phyloP scores from a whole-genome alignment of 2,329 filamentous ascomycete species.

The Coniochaeta hoffmannii region DNA sequence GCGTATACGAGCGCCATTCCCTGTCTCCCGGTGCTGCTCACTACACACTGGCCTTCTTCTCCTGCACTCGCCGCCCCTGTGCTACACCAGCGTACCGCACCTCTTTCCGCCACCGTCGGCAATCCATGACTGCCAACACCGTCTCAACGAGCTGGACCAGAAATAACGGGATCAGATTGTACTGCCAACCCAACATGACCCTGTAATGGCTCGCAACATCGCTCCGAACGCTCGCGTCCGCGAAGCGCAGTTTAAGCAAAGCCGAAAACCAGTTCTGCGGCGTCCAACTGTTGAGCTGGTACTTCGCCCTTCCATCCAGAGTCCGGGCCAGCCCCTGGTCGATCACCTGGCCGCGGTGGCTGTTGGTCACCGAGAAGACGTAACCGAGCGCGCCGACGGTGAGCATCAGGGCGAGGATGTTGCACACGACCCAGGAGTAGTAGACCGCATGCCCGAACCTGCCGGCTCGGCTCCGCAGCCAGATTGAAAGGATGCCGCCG shows the following conservation, averaged over 20 bases:
- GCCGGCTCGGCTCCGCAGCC: constrained; percentile 17
- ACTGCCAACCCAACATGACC: constrained; percentile 1
- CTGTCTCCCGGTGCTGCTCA: no score
- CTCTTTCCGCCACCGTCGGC: not conserved
- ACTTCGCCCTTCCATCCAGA: constrained; percentile 14
- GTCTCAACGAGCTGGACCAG: constrained; percentile 13
- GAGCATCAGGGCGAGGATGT: constrained; percentile 26
- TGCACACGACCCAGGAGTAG: constrained; percentile 25
- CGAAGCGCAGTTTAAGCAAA: constrained; percentile 22
- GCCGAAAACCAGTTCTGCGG: constrained; percentile 31
- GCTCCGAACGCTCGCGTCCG: constrained; percentile 6
- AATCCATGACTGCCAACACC: constrained; percentile 6
- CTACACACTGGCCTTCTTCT: not conserved
- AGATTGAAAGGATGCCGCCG: constrained; percentile 23
- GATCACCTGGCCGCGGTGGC: constrained; percentile 22
- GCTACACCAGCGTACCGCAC: not conserved
- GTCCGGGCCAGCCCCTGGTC: constrained; percentile 18
- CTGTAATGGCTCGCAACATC: not conserved
- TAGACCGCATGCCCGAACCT: constrained; percentile 15
- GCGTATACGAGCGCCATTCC: no score
- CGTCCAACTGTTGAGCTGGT: constrained; percentile 26
- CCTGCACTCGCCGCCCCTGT: not conserved
- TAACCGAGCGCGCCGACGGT: constrained; percentile 28
- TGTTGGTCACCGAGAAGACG: constrained; percentile 24
- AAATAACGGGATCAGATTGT: constrained; percentile 5